Base-by-base conservation (phyloP, 148 eudicot species). In the Simmondsia chinensis region DNA sequence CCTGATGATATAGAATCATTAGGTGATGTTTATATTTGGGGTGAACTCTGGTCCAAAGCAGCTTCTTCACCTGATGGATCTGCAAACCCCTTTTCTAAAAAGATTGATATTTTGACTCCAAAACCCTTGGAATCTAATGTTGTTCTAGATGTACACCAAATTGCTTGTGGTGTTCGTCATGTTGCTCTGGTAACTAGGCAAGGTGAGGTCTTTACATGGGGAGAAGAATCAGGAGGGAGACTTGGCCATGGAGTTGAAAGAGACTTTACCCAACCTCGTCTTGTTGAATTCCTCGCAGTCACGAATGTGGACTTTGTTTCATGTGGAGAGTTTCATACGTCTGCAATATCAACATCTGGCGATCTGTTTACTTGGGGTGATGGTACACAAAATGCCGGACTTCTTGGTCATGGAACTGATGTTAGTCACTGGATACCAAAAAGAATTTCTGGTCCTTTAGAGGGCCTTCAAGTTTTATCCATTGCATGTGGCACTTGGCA, bases 181-280 rank as follows among this genome's bases (percentile, higher is more conserved):
- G 60, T 77, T 45, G 76, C 77, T 19, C 87, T 88, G 6, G 94
- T 83, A 13, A 83, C 96, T 4, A 69, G 77, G 56, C 96, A 88
- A 54, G 94, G 94, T 12, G 94, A 88, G 60, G 78, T 83, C 40
- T 88, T 83, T 67, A 80, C 80, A 4, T 88, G 96, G 94, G 96
- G 96, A 10, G 94, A 83, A 63, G 96, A 83, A 46, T 72, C 63
- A 5, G 89, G 94, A 1, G 96, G 96, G 4, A 76, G 96, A 57
- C 82, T 87, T 32, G 96, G 96, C 31, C 96, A 87, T 68, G 88
- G 96, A 39, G 49, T 68, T 8, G 94, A 74, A 24, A 61, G 54
- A 33, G 73, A 87, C 50, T 56, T 82, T 8, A 55, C 66, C 42
- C 70, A 50, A 6, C 94, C 96, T 39, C 76, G 38, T 5, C 77